Evolutionary conservation across 129 eudicot species (phyloP).

Genomic region (Rutidosis leptorrhynchoides): DNA sequence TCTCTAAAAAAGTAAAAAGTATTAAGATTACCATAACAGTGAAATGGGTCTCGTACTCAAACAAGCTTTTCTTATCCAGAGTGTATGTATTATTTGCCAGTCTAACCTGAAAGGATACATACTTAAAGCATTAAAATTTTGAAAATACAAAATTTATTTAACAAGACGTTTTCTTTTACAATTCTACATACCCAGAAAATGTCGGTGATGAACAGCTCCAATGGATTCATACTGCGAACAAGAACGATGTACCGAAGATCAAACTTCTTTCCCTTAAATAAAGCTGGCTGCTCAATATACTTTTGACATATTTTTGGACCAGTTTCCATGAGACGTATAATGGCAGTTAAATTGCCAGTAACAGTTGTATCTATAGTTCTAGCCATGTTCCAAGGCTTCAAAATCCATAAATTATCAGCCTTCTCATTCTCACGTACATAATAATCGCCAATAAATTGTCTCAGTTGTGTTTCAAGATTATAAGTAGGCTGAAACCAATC

Average conservation of each 20-base stretch:
- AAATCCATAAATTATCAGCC: constrained; percentile 75
- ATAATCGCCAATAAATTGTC: constrained; percentile 80
- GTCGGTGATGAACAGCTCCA: constrained; percentile 75
- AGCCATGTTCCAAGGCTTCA: constrained; percentile 99
- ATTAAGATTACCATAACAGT: constrained; percentile 81
- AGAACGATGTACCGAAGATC: constrained; percentile 89
- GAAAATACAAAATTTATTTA: background rate
- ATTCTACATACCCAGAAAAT: constrained; percentile 72
- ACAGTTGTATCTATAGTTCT: constrained; percentile 93
- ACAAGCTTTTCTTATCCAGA: constrained; percentile 73
- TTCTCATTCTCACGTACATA: constrained; percentile 61
- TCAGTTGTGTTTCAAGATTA: constrained; percentile 81
- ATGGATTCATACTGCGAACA: constrained; percentile 73
- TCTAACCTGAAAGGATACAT: constrained; percentile 65
- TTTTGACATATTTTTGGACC: constrained; percentile 98
- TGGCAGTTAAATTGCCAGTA: constrained; percentile 75
- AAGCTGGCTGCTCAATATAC: constrained; percentile 88
- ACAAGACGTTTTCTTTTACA: background rate
- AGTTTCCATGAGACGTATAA: constrained; percentile 94
- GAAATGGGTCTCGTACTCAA: constrained; percentile 92
- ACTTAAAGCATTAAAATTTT: background rate
- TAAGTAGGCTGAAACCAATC: constrained; percentile 93
- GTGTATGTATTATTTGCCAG: constrained; percentile 85
- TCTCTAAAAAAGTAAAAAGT: background rate
- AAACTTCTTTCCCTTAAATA: constrained; percentile 82